Conservation (phyloP, 2,329 filamentous ascomycete genomes). For the Uncinocarpus reesii region DNA sequence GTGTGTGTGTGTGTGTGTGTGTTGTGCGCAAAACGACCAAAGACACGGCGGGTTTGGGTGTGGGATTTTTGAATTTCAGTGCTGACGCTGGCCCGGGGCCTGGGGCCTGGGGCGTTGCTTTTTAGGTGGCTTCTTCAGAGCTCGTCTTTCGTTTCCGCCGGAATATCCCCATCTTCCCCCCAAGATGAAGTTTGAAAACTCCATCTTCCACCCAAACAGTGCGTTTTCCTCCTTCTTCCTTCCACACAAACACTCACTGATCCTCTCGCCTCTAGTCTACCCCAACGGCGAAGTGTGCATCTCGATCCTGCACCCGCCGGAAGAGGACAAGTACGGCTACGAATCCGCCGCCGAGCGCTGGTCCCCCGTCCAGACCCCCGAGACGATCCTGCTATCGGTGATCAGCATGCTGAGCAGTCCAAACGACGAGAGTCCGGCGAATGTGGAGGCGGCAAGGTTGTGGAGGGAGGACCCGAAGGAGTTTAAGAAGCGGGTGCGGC, state of each 20-base stretch:
- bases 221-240: slow-evolving; percentile 23
- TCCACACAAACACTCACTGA: neutral
- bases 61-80: no score
- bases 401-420: slow-evolving; percentile 87
- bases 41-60: no score
- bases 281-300: slow-evolving; percentile 82
- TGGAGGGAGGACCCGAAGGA: slow-evolving; percentile 71
- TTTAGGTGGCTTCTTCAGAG: slow-evolving; percentile 82
- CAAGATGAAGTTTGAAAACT: slow-evolving; percentile 72
- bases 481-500: slow-evolving; percentile 67
- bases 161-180: slow-evolving; percentile 84
- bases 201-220: slow-evolving; percentile 90
- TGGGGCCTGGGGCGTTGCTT: neutral
- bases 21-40: no score
- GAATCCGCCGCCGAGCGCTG: slow-evolving; percentile 83
- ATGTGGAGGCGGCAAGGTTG: slow-evolving; percentile 82
- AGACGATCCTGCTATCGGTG: slow-evolving; percentile 84
- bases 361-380: slow-evolving; percentile 88
- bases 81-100: neutral
- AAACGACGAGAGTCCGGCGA: slow-evolving; percentile 91
- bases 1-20: no score
- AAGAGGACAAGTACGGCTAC: slow-evolving; percentile 89
- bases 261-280: slow-evolving; percentile 52
- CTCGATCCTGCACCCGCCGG: slow-evolving; percentile 88
- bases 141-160: slow-evolving; percentile 68